phyloP scores from a whole-genome alignment of 306 rosid species.

The Hippophae gyantsensis region DNA sequence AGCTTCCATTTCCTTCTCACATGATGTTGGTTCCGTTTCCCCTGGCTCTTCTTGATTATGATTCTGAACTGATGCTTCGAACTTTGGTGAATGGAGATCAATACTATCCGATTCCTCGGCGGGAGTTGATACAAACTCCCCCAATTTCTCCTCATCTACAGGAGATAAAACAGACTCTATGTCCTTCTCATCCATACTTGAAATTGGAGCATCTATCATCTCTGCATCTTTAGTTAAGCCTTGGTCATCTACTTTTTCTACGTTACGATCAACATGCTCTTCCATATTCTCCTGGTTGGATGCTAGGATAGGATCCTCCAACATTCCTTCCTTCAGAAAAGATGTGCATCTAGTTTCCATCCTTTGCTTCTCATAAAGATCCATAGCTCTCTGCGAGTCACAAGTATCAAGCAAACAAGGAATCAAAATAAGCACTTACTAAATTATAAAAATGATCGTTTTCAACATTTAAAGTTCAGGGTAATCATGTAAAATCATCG shows the following conservation, averaged over 20 bases:
- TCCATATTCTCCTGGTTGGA: constrained; percentile 33
- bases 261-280: constrained; percentile 25
- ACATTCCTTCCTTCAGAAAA: constrained; percentile 25
- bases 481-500: no score
- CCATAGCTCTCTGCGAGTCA: constrained; percentile 64
- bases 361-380: constrained; percentile 70
- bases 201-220: constrained; percentile 20
- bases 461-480: no score
- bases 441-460: background rate
- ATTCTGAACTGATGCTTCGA: constrained; percentile 23
- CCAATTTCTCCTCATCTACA: constrained; percentile 28
- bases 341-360: constrained; percentile 31
- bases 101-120: constrained; percentile 37
- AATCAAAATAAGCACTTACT: background rate
- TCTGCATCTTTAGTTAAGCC: constrained; percentile 25
- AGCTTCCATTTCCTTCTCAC: constrained; percentile 26
- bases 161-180: constrained; percentile 12
- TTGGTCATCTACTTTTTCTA: constrained; percentile 34
- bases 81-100: constrained; percentile 17
- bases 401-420: constrained; percentile 13
- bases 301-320: constrained; percentile 37
- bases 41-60: constrained; percentile 26
- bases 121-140: constrained; percentile 27
- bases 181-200: constrained; percentile 22
- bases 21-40: constrained; percentile 27